Base-by-base conservation (phyloP, 768 basidiomycete genomes). In the Tylopilus balloui region DNA sequence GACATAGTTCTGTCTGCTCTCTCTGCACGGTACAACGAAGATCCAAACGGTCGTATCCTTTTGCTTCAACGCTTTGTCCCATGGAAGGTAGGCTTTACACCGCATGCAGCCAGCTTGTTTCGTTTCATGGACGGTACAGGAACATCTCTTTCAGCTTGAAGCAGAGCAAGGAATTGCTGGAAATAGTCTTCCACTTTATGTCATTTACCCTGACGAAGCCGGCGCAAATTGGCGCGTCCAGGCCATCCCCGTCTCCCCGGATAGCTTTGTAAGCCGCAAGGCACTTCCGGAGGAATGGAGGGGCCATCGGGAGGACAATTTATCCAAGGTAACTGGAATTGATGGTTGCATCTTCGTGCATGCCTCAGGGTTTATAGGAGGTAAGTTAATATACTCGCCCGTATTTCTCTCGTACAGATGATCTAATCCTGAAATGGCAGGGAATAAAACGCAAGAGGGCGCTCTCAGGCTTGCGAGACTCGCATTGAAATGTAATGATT, bases 291-390 rank as follows among this genome's bases (percentile, higher is more conserved):
- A 96, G 62, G 74, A 76, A 54, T 99, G 96, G 96, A 78, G 94
- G 53, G 96, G 96, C 6, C 69, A 92, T 32, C 76, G 96, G 40
- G 95, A 98, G 66, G 87, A 89, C 10, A 78, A 78, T 38, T 72
- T 99, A 34, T 87, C 85, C 40, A 70, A 78, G 55, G 69, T 79
- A 7, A 81, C 81, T 14, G 90, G 91, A 3, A 81, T 97, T 51
- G 78, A 81, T 0, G 92, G 85, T 1, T 78, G 94, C 44, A 81
- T 96, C 46, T 99, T 99, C 62, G 83, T 94, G 21, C 96, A 99
- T 69, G 92, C 94, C 1, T 88, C 86, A 50, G 96, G 96, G 8
- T 99, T 99, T 67, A 98, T 93, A 61, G 96, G 96, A 60, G 93
- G 93, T 84, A 54, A 52, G 79, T 63, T 24, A 31, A 23, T 25